Conservation (phyloP, 495 filamentous ascomycete species). For the Penicillium angulare region DNA sequence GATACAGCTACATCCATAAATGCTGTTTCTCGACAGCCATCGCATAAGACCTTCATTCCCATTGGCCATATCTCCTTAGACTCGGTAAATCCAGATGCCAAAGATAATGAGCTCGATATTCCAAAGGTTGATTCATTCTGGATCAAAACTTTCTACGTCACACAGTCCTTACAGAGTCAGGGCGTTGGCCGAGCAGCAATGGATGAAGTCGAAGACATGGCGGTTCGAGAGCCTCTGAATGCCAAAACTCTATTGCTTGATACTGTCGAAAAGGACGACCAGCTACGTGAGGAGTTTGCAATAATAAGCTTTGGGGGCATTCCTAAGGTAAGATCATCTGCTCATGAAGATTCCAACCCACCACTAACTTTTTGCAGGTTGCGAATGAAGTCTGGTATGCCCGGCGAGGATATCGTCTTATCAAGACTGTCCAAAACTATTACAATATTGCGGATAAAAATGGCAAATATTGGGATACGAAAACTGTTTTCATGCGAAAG, state of each 20-base stretch:
- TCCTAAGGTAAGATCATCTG: slow-evolving; percentile 28
- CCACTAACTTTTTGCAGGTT: slow-evolving; percentile 3
- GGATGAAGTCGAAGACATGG: slow-evolving; percentile 27
- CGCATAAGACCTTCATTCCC: slow-evolving; percentile 16
- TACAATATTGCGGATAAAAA: slow-evolving; percentile 4
- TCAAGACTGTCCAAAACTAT: slow-evolving; percentile 18
- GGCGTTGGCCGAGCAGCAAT: slow-evolving; percentile 31
- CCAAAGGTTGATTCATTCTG: slow-evolving; percentile 21
- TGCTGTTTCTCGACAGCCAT: slow-evolving; percentile 12
- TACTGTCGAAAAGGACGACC: slow-evolving; percentile 17
- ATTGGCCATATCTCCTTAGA: slow-evolving; percentile 34
- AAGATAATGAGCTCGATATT: slow-evolving; percentile 14
- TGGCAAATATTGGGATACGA: slow-evolving; percentile 12
- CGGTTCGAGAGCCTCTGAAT: slow-evolving; percentile 19
- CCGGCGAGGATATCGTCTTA: slow-evolving; percentile 12
- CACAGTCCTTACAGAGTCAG: slow-evolving; percentile 15
- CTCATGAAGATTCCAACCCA: too few relatives aligned
- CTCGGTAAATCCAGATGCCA: slow-evolving; percentile 13
- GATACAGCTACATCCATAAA: slow-evolving; percentile 25
- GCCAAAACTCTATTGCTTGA: slow-evolving; percentile 23
- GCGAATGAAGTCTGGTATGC: slow-evolving; percentile 16
- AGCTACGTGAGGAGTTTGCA: slow-evolving; percentile 21
- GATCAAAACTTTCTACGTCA: slow-evolving; percentile 29
- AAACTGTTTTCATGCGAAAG: slow-evolving; percentile 22
- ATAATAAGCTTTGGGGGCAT: slow-evolving; percentile 7